phyloP scores from a whole-genome alignment of 106 monocot genomes.

The Agapanthus africanus region DNA sequence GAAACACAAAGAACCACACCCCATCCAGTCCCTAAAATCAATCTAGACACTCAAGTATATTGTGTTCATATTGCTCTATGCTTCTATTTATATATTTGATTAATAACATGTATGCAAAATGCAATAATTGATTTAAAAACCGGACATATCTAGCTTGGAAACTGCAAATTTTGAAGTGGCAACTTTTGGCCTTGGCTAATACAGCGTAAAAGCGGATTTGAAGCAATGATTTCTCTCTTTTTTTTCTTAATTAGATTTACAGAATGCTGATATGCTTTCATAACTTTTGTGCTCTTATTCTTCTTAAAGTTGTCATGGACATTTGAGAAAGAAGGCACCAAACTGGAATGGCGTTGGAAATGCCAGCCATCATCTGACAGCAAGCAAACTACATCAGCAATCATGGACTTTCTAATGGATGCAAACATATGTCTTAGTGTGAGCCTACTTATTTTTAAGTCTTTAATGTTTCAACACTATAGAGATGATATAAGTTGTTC shows the following conservation, averaged over 20 bases:
- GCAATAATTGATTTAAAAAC: background rate
- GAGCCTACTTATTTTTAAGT: slow-evolving; percentile 13
- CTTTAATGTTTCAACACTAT: background rate
- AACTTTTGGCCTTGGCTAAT: background rate
- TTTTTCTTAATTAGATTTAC: background rate
- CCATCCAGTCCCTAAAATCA: background rate
- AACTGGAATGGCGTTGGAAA: slow-evolving; percentile 95
- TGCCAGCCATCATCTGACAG: slow-evolving; percentile 59
- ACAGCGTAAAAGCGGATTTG: background rate
- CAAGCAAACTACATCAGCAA: slow-evolving; percentile 59
- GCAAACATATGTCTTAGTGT: slow-evolving; percentile 84
- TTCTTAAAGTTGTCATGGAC: slow-evolving; percentile 75
- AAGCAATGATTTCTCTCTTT: background rate
- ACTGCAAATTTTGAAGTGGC: background rate
- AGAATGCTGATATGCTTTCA: background rate
- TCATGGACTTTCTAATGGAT: slow-evolving; percentile 91
- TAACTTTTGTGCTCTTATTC: slow-evolving; percentile 8
- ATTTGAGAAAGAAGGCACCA: slow-evolving; percentile 76
- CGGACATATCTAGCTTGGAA: no score
- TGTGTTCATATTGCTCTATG: background rate
- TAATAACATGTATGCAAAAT: background rate
- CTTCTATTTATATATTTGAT: background rate
- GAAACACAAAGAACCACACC: background rate
- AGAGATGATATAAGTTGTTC: background rate
- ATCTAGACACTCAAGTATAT: background rate